Base-by-base conservation (phyloP, 208 protist genomes). In the Chromosphaera perkinsii region DNA sequence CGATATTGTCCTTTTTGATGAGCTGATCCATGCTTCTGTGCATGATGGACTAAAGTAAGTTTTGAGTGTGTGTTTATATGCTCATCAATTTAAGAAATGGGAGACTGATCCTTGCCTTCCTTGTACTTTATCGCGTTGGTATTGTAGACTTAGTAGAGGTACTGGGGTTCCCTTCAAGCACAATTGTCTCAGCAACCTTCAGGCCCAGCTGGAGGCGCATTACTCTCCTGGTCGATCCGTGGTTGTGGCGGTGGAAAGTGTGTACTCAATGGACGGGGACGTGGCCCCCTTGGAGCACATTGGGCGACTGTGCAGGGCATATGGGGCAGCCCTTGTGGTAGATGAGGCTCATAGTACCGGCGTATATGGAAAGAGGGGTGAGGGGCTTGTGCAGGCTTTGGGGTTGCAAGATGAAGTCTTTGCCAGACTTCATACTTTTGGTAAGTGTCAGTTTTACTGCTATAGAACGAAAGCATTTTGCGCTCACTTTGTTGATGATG, bases 241-340 rank as follows among this genome's bases (percentile, higher is more conserved):
- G 42, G 64, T 51, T 56, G 29, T 69, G 5, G n/a, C 65, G 10
- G 63, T 69, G 3, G 66, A 71, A 24, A 26, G 29, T 12, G 39
- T 71, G 5, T 71, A 69, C 37, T 51, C 32, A 9, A 71, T 71
- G 66, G 66, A 71, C 27, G 66, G 66, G 4, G 66, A 71, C 36
- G 24, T 42, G 10, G 31, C 54, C 5, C 66, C 54, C 20, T 57
- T 71, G 3, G 27, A 24, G 60, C 57, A 70, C n/a, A 24, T 71
- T 32, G 49, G 7, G 5, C 14, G 26, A 9, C 7, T 17, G 9
- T 5, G 9, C 5, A 22, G 26, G 7, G 49, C 10, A 32, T 32
- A 29, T 32, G 49, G 17, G 10, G 49, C 49, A 7, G 22, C 24
- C 5, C 9, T 55, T 12, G 17, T 55, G 7, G 49, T 55, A 14